A percentile compares a stretch with the other conserved stretches of the same genome.
Conservation (phyloP, 2,329 filamentous ascomycete species). For the Exophiala sideris region DNA sequence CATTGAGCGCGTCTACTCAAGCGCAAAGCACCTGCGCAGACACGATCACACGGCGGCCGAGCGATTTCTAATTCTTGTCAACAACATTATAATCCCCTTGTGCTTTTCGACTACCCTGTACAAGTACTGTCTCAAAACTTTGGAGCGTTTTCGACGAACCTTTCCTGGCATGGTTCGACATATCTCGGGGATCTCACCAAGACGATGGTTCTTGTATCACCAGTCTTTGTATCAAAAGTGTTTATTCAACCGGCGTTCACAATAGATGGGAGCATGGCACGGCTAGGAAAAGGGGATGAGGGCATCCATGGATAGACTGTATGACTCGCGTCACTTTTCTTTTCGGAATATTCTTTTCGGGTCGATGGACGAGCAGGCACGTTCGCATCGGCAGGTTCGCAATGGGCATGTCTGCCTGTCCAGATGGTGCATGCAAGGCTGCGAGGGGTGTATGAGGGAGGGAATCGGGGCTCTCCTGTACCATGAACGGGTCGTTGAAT, state of each 20-base stretch:
- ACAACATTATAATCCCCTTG: constrained; percentile 22
- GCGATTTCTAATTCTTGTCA: constrained; percentile 6
- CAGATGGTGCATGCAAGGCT: constrained; percentile 4
- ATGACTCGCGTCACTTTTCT: constrained; percentile 29
- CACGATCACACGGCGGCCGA: constrained; percentile 1
- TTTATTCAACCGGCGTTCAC: constrained; percentile 22
- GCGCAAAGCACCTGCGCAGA: neutral
- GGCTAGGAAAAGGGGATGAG: constrained; percentile 6
- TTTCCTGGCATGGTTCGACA: constrained; percentile 20
- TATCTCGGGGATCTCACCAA: constrained; percentile 13
- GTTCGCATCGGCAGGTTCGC: constrained; percentile 7
- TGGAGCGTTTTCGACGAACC: constrained; percentile 28
- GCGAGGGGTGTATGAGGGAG: constrained; percentile 8
- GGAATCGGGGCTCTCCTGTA: neutral
- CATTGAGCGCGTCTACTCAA: too few species aligned
- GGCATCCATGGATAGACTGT: constrained; percentile 24
- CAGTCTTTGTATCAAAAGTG: constrained; percentile 23
- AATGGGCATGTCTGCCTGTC: constrained; percentile 12
- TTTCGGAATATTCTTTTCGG: constrained; percentile 17
- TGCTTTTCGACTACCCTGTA: constrained; percentile 30
- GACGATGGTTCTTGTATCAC: constrained; percentile 29
- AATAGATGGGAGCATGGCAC: constrained; percentile 17
- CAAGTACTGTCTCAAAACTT: constrained; percentile 27
- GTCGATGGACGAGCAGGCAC: constrained; percentile 6
- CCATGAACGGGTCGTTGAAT: constrained; percentile 8